Conservation (phyloP, 129 eudicot genomes). For the Lactuca sativa region DNA sequence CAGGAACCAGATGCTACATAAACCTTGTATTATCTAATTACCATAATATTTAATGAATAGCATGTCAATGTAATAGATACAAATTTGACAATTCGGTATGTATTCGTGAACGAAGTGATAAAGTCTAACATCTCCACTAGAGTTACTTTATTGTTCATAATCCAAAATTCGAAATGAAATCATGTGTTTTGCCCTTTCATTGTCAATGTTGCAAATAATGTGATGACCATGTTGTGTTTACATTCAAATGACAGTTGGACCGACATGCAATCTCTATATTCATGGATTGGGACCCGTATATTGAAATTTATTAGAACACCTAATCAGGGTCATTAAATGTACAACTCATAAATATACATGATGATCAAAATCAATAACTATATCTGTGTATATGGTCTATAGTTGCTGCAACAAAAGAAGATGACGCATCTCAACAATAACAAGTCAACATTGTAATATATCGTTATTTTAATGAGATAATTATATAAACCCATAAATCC, state of each 20-base stretch:
- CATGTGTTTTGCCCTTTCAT: constrained; percentile 16
- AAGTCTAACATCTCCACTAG: too few species aligned
- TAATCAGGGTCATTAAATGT: constrained; percentile 16
- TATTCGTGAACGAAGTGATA: too few species aligned
- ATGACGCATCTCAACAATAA: too few species aligned
- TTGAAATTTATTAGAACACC: constrained; percentile 24
- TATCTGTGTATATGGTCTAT: too few species aligned
- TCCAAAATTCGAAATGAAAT: constrained; percentile 9
- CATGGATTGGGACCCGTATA: constrained; percentile 21
- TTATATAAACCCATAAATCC: too few species aligned
- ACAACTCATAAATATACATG: constrained; percentile 12
- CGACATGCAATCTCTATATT: constrained; percentile 32
- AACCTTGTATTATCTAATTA: too few species aligned
- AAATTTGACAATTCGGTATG: too few species aligned
- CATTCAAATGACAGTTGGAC: constrained; percentile 25
- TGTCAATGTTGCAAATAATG: constrained; percentile 20
- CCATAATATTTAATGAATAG: too few species aligned
- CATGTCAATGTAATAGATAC: neutral
- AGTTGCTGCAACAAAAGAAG: too few species aligned
- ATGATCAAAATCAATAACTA: neutral
- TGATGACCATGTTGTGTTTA: constrained; percentile 20
- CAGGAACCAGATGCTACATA: too few species aligned
- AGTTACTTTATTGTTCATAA: constrained; percentile 1
- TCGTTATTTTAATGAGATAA: too few species aligned
- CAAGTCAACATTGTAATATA: too few species aligned